Percentiles rank a stretch among this genome's conserved stretches.
phyloP scores from a whole-genome alignment of 2,329 filamentous ascomycete species.

The Neospermospora avenae region DNA sequence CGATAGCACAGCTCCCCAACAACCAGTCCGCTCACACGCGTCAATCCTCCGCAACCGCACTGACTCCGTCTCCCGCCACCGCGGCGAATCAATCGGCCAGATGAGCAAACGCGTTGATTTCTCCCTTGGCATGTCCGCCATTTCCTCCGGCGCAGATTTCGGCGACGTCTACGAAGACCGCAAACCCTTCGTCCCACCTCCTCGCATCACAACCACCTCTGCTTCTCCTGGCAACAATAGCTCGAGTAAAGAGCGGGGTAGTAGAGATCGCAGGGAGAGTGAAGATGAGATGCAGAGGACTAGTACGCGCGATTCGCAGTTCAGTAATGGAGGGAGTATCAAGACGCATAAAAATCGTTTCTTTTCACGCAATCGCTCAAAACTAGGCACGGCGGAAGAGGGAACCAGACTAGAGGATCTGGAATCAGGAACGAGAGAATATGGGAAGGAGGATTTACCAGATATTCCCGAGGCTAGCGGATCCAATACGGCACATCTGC shows the following conservation, averaged over 20 bases:
- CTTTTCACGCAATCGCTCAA: conserved; percentile 48
- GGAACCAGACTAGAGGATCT: conserved; percentile 30
- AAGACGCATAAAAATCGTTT: conserved; percentile 57
- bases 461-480: conserved; percentile 41
- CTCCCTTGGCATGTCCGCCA: conserved; percentile 62
- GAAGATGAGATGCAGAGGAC: conserved; percentile 24
- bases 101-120: conserved; percentile 66
- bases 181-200: conserved; percentile 37
- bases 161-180: conserved; percentile 63
- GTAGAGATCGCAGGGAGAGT: conserved; percentile 8
- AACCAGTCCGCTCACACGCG: conserved; percentile 35
- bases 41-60: conserved; percentile 54
- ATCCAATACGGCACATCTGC: conserved; percentile 15
- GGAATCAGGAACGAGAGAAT: conserved; percentile 27
- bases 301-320: conserved; percentile 22
- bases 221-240: conserved; percentile 15
- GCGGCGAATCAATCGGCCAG: conserved; percentile 54
- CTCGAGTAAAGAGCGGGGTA: neutral
- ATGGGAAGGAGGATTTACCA: conserved; percentile 37
- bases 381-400: conserved; percentile 26
- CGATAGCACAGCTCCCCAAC: conserved; percentile 24
- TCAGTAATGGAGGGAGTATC: conserved; percentile 33
- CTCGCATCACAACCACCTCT: conserved; percentile 40
- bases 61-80: conserved; percentile 42
- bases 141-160: conserved; percentile 55